phyloP scores from a whole-genome alignment of 805 yeast species.

The Lipomyces starkeyi region DNA sequence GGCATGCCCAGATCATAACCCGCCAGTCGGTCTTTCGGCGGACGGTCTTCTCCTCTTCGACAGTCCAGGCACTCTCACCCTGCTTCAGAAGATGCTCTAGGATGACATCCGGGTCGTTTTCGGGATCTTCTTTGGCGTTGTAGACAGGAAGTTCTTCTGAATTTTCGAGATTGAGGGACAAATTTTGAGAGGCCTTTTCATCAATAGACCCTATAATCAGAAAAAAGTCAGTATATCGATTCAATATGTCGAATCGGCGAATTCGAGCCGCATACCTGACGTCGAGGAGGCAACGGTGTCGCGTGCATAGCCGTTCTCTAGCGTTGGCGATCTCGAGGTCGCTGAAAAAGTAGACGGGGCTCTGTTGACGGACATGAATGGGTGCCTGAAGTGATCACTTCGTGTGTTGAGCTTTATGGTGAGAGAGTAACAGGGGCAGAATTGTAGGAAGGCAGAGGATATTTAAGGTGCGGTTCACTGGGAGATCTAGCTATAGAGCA shows the following conservation, averaged over 20 bases:
- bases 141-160: constrained; percentile 4
- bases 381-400: neutral
- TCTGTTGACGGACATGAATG: neutral
- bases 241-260: neutral
- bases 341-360: neutral
- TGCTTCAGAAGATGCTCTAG: constrained; percentile 24
- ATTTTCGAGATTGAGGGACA: neutral
- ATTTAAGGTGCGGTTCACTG: too few species aligned
- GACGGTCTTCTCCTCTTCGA: constrained; percentile 56
- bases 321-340: neutral
- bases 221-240: neutral
- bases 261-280: neutral
- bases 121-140: constrained; percentile 19
- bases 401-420: neutral
- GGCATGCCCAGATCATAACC: constrained; percentile 60
- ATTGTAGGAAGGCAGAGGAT: neutral
- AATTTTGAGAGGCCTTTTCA: neutral
- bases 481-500: too few species aligned
- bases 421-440: neutral
- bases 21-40: constrained; percentile 59
- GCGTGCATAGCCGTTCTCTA: neutral
- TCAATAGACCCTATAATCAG: neutral
- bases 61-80: constrained; percentile 52
- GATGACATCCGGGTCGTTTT: constrained; percentile 30
- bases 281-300: neutral